These are phyloP conservation scores for Rhytidiadelphus loreus DNA, from an alignment of 225 moss, liverwort and hornwort species.

Conservation along the genomic window DNA sequence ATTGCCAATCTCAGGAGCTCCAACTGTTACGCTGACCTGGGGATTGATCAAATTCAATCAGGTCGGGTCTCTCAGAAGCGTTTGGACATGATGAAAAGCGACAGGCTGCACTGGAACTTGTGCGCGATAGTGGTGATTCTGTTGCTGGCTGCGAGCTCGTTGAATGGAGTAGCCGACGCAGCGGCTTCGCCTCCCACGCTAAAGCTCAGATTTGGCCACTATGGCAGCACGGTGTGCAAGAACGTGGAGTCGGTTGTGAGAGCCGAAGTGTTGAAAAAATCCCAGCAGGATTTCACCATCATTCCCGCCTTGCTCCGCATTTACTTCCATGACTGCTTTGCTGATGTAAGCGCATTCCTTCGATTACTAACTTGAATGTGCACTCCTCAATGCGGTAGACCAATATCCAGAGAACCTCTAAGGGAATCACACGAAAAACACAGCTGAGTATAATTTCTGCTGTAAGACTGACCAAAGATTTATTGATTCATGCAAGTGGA, in stretches of 20 bases:
- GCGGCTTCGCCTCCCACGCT: background rate
- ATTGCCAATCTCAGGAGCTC: background rate
- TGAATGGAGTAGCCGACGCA: background rate
- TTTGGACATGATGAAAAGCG: background rate
- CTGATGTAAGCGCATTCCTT: conserved; percentile 1
- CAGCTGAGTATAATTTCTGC: background rate
- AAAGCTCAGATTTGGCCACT: background rate
- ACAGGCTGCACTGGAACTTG: background rate
- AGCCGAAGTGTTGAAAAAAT: background rate
- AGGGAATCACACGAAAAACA: background rate
- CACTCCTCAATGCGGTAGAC: background rate
- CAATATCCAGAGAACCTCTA: background rate
- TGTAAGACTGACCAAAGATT: background rate
- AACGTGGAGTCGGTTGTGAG: conserved; percentile 10
- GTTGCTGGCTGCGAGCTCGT: conserved; percentile 2
- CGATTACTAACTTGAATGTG: background rate
- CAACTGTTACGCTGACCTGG: background rate
- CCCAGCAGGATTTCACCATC: background rate
- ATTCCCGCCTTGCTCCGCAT: conserved; percentile 20
- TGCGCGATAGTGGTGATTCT: background rate
- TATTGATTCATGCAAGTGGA: background rate
- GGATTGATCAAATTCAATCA: background rate
- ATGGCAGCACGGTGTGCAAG: conserved; percentile 5
- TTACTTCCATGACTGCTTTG: conserved; percentile 40
- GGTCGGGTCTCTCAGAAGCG: background rate